Evolutionary conservation across 441 rosid genomes (phyloP).

Genomic region (Biscutella laevigata): DNA sequence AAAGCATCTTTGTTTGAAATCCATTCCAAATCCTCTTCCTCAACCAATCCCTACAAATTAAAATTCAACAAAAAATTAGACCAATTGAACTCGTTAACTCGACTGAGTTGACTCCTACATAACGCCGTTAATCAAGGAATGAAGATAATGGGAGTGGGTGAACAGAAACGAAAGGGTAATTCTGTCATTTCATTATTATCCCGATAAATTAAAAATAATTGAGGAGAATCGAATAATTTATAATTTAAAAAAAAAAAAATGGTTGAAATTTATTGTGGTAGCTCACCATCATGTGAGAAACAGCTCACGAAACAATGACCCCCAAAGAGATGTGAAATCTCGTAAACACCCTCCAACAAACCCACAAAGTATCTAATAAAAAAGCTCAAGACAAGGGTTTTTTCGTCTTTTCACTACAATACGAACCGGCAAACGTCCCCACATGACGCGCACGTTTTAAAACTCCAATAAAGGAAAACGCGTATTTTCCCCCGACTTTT

Average conservation of each 20-base stretch:
- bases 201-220: neutral
- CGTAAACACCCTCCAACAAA: conserved; percentile 30
- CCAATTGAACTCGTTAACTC: neutral
- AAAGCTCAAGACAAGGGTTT: conserved; percentile 24
- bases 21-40: conserved; percentile 86
- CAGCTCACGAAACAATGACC: conserved; percentile 46
- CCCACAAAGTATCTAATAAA: too few species aligned
- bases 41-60: conserved; percentile 34
- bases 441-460: conserved; percentile 23
- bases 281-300: conserved; percentile 35
- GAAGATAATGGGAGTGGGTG: conserved; percentile 7
- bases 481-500: conserved; percentile 22
- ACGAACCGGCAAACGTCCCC: conserved; percentile 12
- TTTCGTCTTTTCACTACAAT: conserved; percentile 25
- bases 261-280: conserved; percentile 30
- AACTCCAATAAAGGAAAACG: conserved; percentile 17
- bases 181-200: neutral
- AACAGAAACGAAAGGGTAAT: conserved; percentile 7
- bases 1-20: conserved; percentile 63
- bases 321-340: neutral
- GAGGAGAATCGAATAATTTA: conserved; percentile 8
- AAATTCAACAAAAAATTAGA: neutral
- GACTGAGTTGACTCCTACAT: conserved; percentile 27
- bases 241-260: neutral
- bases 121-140: too few species aligned